A percentile compares a stretch with the other conserved stretches of the same genome.
phyloP scores from a whole-genome alignment of 148 eudicot species.

The Camellia sinensis region DNA sequence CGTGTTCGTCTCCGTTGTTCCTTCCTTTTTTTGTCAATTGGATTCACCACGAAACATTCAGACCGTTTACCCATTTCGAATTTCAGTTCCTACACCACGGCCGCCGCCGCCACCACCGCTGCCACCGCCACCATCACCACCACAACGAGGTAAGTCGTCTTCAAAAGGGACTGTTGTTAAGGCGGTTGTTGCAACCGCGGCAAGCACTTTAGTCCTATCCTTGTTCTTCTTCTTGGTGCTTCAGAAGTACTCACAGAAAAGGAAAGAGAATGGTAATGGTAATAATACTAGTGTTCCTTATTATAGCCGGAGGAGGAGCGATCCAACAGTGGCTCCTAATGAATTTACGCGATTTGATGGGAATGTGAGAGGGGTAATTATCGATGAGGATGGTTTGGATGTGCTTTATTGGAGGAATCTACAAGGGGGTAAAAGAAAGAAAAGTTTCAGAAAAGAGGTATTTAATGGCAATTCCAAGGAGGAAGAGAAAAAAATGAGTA shows the following conservation, averaged over 20 bases:
- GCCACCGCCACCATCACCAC: slow-evolving; percentile 6
- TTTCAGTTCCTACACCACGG: slow-evolving; percentile 16
- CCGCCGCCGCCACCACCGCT: slow-evolving; percentile 19
- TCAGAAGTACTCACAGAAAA: slow-evolving; percentile 20
- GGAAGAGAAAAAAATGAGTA: slow-evolving; percentile 16
- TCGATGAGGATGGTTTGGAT: slow-evolving; percentile 90
- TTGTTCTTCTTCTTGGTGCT: slow-evolving; percentile 45
- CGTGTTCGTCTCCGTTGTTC: slow-evolving; percentile 26
- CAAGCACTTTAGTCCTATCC: slow-evolving; percentile 51
- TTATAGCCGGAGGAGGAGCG: neutral
- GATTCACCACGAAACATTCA: slow-evolving; percentile 54
- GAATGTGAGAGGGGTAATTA: slow-evolving; percentile 62
- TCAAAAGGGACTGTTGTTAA: slow-evolving; percentile 44
- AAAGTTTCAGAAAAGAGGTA: slow-evolving; percentile 26
- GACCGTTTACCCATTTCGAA: slow-evolving; percentile 39
- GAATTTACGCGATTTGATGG: slow-evolving; percentile 50
- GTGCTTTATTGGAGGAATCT: slow-evolving; percentile 79
- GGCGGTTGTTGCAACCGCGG: slow-evolving; percentile 73
- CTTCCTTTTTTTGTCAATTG: slow-evolving; percentile 36
- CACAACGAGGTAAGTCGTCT: slow-evolving; percentile 21
- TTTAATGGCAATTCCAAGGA: slow-evolving; percentile 21
- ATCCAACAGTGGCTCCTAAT: neutral
- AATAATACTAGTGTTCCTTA: slow-evolving; percentile 1
- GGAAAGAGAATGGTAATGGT: slow-evolving; percentile 17
- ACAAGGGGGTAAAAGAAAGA: slow-evolving; percentile 43